These are phyloP conservation scores for Nymphaea thermarum DNA, from an alignment of 164 flowering plant species.

Conservation along the genomic window DNA sequence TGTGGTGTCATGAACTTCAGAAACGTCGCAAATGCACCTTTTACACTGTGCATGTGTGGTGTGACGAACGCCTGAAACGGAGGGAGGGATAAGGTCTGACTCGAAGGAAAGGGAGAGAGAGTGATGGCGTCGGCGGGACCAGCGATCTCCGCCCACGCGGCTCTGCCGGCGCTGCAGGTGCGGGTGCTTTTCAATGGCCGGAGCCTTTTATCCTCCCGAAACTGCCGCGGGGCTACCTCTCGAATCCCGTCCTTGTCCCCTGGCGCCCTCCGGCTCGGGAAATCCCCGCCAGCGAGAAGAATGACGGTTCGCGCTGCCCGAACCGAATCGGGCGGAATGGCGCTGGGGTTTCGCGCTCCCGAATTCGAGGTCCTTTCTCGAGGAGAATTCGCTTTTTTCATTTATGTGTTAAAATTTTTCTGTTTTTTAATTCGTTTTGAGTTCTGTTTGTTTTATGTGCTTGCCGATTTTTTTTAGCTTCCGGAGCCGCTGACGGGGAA, in stretches of 20 bases:
- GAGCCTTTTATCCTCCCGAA: not conserved
- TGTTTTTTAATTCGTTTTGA: too few relatives aligned
- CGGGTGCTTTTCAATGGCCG: not conserved
- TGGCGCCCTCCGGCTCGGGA: not conserved
- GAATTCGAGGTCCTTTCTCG: not conserved
- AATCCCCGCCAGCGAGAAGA: not conserved
- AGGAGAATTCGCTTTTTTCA: not conserved
- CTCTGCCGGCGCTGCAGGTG: not conserved
- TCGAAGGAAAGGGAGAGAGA: too few relatives aligned
- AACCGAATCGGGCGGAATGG: not conserved
- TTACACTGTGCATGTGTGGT: too few relatives aligned
- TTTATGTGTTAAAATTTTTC: too few relatives aligned
- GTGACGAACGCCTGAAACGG: too few relatives aligned
- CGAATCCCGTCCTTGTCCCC: not conserved
- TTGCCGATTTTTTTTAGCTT: constrained; percentile 22
- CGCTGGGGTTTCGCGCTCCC: not conserved
- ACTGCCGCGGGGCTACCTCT: not conserved
- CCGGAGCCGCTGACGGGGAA: constrained; percentile 88
- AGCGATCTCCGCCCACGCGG: not conserved
- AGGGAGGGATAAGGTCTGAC: too few relatives aligned
- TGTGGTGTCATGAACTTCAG: too few relatives aligned
- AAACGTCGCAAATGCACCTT: too few relatives aligned
- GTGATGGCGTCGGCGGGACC: not conserved
- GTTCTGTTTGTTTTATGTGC: too few relatives aligned
- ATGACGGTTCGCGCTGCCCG: not conserved